Base-by-base conservation (phyloP, 78 protist genomes). In the Tieghemostelium lacteum region DNA sequence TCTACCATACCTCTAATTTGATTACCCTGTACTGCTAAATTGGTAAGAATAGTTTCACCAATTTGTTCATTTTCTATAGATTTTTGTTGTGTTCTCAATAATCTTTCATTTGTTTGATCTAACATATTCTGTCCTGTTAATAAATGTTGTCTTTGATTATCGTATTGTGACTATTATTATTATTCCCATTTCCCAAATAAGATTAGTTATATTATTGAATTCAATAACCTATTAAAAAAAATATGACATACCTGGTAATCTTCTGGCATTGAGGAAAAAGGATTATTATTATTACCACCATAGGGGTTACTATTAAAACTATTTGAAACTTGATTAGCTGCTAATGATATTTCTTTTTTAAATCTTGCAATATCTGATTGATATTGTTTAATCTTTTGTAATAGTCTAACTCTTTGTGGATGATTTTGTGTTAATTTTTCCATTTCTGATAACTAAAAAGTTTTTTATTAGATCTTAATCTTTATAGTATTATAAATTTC, bases 101-200 rank as follows among this genome's bases (percentile, higher is more conserved):
- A 64, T 67, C 88, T 64, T 19, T 78, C 88, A 28, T 71, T 61
- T 52, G 88, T 55, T 55, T 55, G 52, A 28, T 64, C 73, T 26
- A 78, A 57, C 45, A 40, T 66, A 26, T 64, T 58, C 19, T 52
- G 52, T 31, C 76, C 76, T 49, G 29, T 7, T 29, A 70, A 40
- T 52, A 78, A 55, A 66, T 78, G 88, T 66, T 78, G 88, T 78
- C 88, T 78, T 66, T 78, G 88, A 55, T 78, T 78, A 36, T 78
- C 88, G 66, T 78, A 78, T 78, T 78, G 88, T 54, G 88, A 78
- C 87, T 76, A 49, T 24, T 60, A 39, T 34, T 10, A 57, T 49
- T 10, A n/a, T n/a, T n/a, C n/a, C n/a, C n/a, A n/a, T n/a, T n/a
- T n/a, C n/a, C n/a, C n/a, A 31, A 19, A 5, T 65, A 37, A 22